phyloP scores from a whole-genome alignment of 805 yeast species.

The Suhomyces vadensis region DNA sequence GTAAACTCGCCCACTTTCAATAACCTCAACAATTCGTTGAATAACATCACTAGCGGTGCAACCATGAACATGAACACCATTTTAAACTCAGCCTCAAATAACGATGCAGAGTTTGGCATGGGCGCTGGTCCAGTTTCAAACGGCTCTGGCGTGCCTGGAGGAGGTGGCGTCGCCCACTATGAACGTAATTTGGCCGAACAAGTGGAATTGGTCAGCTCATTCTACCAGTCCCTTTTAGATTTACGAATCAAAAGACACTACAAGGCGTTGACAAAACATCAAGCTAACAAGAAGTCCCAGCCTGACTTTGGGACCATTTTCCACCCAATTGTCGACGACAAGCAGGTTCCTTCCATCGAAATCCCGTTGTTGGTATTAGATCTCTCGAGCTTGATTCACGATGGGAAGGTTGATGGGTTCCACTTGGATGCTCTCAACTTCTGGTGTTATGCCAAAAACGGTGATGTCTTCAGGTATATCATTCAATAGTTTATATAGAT shows the following conservation, averaged over 20 bases:
- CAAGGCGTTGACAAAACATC: constrained; percentile 16
- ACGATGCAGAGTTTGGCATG: background rate
- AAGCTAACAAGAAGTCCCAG: background rate
- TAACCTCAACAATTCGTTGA: constrained; percentile 1
- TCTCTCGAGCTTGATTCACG: constrained; percentile 31
- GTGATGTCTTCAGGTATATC: constrained; percentile 39
- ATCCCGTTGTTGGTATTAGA: constrained; percentile 37
- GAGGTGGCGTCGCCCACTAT: background rate
- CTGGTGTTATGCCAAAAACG: constrained; percentile 42
- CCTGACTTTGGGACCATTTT: constrained; percentile 24
- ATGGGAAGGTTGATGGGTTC: constrained; percentile 38
- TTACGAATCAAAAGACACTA: constrained; percentile 37
- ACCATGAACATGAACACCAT: constrained; percentile 28
- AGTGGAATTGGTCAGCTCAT: constrained; percentile 27
- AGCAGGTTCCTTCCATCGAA: constrained; percentile 39
- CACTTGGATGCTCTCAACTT: constrained; percentile 28
- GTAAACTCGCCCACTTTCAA: constrained; percentile 5
- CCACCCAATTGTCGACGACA: constrained; percentile 40
- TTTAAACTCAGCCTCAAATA: constrained; percentile 8
- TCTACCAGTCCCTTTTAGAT: constrained; percentile 38
- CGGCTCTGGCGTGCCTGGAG: background rate
- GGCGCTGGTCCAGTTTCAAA: background rate
- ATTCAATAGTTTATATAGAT: constrained; percentile 10
- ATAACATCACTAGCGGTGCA: constrained; percentile 2
- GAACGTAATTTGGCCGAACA: constrained; percentile 15